Evolutionary conservation across 1,284 basidiomycete species (phyloP).

Genomic region (Sporisorium reilianum): DNA sequence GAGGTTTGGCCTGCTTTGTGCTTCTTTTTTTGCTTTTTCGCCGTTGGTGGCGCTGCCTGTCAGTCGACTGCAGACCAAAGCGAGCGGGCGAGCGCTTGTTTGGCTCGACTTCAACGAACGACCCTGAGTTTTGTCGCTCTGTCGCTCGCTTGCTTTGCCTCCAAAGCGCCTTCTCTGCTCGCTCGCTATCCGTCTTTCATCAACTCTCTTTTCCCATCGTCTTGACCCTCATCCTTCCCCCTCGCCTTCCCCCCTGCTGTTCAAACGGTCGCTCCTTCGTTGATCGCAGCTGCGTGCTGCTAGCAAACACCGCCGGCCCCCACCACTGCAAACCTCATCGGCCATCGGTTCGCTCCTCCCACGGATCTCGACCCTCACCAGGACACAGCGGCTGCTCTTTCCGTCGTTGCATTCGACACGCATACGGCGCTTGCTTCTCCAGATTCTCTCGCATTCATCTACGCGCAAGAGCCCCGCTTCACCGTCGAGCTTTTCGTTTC

Average conservation of each 20-base stretch:
- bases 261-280: neutral
- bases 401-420: neutral
- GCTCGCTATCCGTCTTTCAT: constrained; percentile 1
- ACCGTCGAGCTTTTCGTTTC: neutral
- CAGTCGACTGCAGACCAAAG: constrained; percentile 1
- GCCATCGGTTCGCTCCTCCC: neutral
- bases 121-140: neutral
- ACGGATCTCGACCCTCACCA: neutral
- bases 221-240: neutral
- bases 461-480: too few species aligned
- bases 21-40: neutral
- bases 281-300: neutral
- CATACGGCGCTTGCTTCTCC: neutral
- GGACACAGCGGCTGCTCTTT: constrained; percentile 1
- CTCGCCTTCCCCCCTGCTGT: neutral
- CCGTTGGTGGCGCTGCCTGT: neutral
- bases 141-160: constrained; percentile 4
- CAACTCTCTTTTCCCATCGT: neutral
- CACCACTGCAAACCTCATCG: neutral
- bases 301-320: neutral
- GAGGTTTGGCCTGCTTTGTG: neutral
- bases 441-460: neutral
- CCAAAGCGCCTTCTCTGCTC: neutral
- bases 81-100: neutral
- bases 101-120: too few species aligned